phyloP scores from a whole-genome alignment of 2,329 filamentous ascomycete species.

The Diaporthe citri region DNA sequence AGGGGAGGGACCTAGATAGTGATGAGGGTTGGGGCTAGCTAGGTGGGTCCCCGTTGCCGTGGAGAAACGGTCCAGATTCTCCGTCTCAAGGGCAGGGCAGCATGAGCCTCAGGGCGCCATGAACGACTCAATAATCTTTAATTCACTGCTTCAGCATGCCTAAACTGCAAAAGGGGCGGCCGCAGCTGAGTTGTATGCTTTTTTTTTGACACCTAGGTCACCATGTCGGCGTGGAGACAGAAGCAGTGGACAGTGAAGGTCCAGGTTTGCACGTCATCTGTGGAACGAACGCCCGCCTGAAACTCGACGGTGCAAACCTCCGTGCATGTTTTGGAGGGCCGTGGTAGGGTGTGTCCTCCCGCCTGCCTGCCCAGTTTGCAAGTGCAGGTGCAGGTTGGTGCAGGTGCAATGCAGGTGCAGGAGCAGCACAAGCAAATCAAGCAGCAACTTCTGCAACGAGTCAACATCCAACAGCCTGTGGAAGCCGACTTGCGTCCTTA shows the following conservation, averaged over 20 bases:
- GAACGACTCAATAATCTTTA: background rate
- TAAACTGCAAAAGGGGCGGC: background rate
- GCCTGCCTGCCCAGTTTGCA: background rate
- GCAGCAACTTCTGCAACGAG: slow-evolving; percentile 14
- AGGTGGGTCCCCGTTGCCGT: background rate
- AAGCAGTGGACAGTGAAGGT: background rate
- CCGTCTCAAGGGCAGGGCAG: background rate
- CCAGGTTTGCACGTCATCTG: slow-evolving; percentile 19
- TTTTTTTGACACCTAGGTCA: background rate
- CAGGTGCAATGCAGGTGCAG: slow-evolving; percentile 10
- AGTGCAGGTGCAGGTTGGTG: background rate
- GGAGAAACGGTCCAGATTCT: slow-evolving; percentile 16
- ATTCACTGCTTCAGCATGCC: background rate
- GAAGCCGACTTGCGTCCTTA: background rate
- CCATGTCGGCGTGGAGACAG: background rate
- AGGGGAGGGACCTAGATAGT: too few species aligned
- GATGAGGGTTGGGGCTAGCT: background rate
- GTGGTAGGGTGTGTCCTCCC: background rate
- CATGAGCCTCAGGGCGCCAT: background rate
- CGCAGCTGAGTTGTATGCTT: background rate
- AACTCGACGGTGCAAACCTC: slow-evolving; percentile 20
- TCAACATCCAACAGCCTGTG: background rate
- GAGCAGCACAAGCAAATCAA: background rate
- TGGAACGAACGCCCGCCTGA: slow-evolving; percentile 9
- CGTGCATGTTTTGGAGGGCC: background rate